These are phyloP conservation scores for Parasitella parasitica DNA, from an alignment of 371 early-diverging fungal species.

Conservation along the genomic window DNA sequence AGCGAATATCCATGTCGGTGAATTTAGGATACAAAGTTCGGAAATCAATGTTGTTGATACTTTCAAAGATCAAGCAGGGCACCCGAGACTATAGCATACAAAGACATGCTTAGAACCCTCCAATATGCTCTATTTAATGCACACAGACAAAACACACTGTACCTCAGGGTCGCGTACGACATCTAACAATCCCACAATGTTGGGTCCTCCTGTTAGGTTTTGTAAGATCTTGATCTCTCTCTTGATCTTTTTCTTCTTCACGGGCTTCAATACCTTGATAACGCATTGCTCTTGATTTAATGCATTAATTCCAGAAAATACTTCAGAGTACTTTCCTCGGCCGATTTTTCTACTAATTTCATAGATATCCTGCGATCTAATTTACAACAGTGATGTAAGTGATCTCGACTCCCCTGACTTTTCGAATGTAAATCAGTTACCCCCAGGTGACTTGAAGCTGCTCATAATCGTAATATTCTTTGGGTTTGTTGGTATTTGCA, in stretches of 20 bases:
- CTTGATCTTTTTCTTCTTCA: slow-evolving; percentile 99
- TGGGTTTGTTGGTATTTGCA: slow-evolving; percentile 26
- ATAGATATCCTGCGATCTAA: slow-evolving; percentile 82
- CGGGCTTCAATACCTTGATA: slow-evolving; percentile 99
- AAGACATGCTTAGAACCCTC: slow-evolving; percentile 17
- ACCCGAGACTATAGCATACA: slow-evolving; percentile 70
- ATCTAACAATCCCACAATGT: slow-evolving; percentile 93
- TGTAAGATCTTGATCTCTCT: slow-evolving; percentile 99
- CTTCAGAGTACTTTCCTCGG: slow-evolving; percentile 99
- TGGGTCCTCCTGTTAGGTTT: slow-evolving; percentile 93
- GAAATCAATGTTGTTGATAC: slow-evolving; percentile 86
- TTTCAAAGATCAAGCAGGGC: slow-evolving; percentile 97
- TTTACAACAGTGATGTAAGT: neutral
- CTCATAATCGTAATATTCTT: slow-evolving; percentile 34
- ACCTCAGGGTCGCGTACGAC: slow-evolving; percentile 96
- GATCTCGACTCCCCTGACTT: neutral
- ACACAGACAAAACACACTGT: slow-evolving; percentile 11
- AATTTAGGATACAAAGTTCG: slow-evolving; percentile 74
- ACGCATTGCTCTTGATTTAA: slow-evolving; percentile 83
- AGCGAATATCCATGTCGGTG: slow-evolving; percentile 93
- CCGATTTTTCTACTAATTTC: slow-evolving; percentile 97
- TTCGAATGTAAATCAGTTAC: slow-evolving; percentile 6
- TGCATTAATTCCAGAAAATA: slow-evolving; percentile 97
- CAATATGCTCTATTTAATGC: slow-evolving; percentile 16
- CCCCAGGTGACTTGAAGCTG: slow-evolving; percentile 33